These are phyloP conservation scores for Chondrostereum purpureum DNA, from an alignment of 1,284 basidiomycete species.

Conservation along the genomic window DNA sequence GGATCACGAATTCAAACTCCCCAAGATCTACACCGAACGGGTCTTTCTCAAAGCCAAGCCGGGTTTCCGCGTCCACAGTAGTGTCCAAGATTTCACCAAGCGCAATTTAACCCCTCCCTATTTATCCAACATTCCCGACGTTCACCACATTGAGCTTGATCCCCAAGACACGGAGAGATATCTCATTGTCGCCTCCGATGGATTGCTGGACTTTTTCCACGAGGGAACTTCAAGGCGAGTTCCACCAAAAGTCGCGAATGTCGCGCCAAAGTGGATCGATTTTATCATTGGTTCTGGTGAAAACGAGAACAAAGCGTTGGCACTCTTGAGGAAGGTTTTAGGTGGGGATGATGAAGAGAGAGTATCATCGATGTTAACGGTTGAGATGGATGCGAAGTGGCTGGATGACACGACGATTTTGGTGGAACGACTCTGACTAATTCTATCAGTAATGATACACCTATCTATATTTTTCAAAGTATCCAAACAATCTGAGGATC, in stretches of 20 bases:
- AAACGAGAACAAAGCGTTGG: conserved; percentile 18
- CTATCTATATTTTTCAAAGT: too few species aligned
- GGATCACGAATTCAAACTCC: conserved; percentile 30
- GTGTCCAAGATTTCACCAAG: conserved; percentile 16
- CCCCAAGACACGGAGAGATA: conserved; percentile 3
- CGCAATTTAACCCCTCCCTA: conserved; percentile 27
- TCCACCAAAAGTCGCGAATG: background rate
- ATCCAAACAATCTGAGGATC: too few species aligned
- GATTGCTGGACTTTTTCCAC: conserved; percentile 17
- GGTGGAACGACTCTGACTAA: conserved; percentile 9
- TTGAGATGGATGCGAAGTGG: conserved; percentile 13
- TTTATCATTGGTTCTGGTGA: background rate
- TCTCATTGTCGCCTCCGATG: conserved; percentile 19
- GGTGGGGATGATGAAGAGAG: conserved; percentile 9
- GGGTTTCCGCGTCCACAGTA: conserved; percentile 16
- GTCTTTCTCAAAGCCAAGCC: conserved; percentile 24
- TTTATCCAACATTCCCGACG: conserved; percentile 21
- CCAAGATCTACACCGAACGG: conserved; percentile 24
- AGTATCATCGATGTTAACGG: conserved; percentile 10
- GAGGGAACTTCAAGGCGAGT: conserved; percentile 3
- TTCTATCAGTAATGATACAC: too few species aligned
- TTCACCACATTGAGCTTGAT: conserved; percentile 17
- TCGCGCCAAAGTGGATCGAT: conserved; percentile 3
- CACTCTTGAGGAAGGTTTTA: conserved; percentile 17
- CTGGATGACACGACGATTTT: conserved; percentile 16